Percentiles rank a stretch among this genome's conserved stretches.
Evolutionary conservation across 2,329 filamentous ascomycete species (phyloP).

Genomic region (Cercospora berteroae): DNA sequence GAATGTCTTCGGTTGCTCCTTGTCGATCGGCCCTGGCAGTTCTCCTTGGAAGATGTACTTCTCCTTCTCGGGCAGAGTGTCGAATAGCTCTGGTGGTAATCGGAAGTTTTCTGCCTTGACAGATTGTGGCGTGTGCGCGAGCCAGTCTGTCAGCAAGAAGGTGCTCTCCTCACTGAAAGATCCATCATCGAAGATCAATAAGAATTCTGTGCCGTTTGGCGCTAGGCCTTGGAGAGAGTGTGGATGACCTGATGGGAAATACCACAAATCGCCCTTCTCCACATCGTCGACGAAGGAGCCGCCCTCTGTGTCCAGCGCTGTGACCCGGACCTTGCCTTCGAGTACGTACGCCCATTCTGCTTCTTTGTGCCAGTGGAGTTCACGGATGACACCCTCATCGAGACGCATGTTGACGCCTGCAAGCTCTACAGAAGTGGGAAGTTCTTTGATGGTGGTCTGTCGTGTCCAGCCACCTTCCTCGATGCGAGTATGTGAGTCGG

Average conservation of each 20-base stretch:
- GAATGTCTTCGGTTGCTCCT: conserved; percentile 63
- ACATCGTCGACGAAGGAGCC: conserved; percentile 76
- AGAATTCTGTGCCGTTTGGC: conserved; percentile 59
- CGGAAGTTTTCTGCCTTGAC: conserved; percentile 75
- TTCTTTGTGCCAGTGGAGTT: conserved; percentile 79
- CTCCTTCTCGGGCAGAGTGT: conserved; percentile 62
- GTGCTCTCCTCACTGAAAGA: conserved; percentile 64
- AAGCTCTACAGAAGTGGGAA: conserved; percentile 65
- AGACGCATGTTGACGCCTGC: conserved; percentile 78
- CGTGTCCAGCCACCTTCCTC: conserved; percentile 76
- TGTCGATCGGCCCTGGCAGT: conserved; percentile 61
- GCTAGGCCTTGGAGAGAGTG: conserved; percentile 73
- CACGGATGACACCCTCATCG: conserved; percentile 68
- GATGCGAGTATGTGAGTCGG: conserved; percentile 48
- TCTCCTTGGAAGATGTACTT: conserved; percentile 75
- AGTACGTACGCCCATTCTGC: conserved; percentile 77
- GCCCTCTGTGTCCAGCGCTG: conserved; percentile 71
- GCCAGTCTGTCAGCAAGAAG: conserved; percentile 71
- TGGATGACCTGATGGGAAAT: conserved; percentile 74
- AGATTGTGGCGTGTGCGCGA: conserved; percentile 69
- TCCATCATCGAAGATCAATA: conserved; percentile 62
- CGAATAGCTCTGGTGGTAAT: conserved; percentile 67
- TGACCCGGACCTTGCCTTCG: conserved; percentile 64
- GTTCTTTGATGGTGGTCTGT: conserved; percentile 66
- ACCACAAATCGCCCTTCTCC: conserved; percentile 75